Evolutionary conservation across 73 alveolate genomes (phyloP), one percentile per base, ranked within the genome.

Genomic region (Paramecium tetraurelia): DNA sequence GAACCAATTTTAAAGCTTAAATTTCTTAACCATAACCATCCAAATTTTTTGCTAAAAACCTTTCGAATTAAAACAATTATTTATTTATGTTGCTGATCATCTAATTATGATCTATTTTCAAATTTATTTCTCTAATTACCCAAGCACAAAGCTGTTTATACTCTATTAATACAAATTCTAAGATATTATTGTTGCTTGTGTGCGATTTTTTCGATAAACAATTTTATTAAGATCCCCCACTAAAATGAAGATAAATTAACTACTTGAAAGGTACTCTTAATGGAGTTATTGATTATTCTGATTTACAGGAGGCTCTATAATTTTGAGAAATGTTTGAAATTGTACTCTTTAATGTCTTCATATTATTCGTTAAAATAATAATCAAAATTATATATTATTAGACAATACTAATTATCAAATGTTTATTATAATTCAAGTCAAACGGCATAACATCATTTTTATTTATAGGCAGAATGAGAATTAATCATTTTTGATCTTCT

Each of bases 241-340:
- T 75, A 75, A 36, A 29, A 75, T 75, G 21, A 14, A 38, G 16
- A 18, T 75, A 29, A 75, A 21, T 38, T 20, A 35, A 63, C 22
- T 38, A 75, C 87, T 75, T 75, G 11, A 7, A 38, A 22, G 87
- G 68, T 8, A 75, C 87, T 41, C 87, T 29, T 38, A 31, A 38
- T n/a, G 87, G 87, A n/a, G 87, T 75, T 29, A 75, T 75, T 9
- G 68, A 38, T 75, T 16, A 12, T 75, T 75, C 87, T 14, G 87
- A 75, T 75, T 75, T 75, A 75, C 59, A 38, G 18, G 87, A 11
- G 48, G 48, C 84, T 33, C 84, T 63, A 63, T 11, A 63, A 24
- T 63, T 63, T 12, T 53, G 69, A 53, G 69, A 53, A 53, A 33
- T 27, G 29, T n/a, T 63, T 27, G 84, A 63, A 31, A 63, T 22